Percentiles rank a stretch among this genome's conserved stretches.
phyloP scores from a whole-genome alignment of 78 protist genomes.

The Polysphondylium violaceum region DNA sequence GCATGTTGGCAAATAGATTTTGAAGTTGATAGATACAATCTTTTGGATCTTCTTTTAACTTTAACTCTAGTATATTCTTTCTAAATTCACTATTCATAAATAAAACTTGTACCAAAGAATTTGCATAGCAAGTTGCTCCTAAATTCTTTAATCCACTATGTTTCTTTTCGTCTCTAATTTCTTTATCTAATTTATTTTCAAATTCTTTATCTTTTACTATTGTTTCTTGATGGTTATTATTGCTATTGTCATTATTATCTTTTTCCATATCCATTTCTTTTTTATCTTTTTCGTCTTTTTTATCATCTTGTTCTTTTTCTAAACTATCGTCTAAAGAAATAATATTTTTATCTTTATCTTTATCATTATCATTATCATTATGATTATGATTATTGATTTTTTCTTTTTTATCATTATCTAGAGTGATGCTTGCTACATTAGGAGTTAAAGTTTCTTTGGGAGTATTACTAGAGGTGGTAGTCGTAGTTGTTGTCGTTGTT shows the following conservation, averaged over 20 bases:
- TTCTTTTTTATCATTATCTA: no score
- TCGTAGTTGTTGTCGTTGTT: no score
- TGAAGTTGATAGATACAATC: slow-evolving; percentile 29
- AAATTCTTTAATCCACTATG: slow-evolving; percentile 85
- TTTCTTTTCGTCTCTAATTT: neutral
- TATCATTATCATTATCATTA: no score
- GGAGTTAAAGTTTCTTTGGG: neutral
- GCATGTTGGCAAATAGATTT: slow-evolving; percentile 32
- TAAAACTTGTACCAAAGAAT: slow-evolving; percentile 85
- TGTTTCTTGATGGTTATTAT: neutral
- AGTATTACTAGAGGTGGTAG: no score
- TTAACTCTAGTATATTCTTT: neutral
- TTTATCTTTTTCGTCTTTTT: no score
- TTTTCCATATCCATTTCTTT: no score
- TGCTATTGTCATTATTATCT: neutral
- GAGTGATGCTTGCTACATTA: neutral
- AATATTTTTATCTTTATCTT: no score
- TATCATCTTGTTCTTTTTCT: no score
- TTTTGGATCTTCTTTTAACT: neutral
- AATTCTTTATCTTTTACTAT: neutral
- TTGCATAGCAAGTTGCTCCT: slow-evolving; percentile 93
- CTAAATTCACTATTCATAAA: slow-evolving; percentile 66
- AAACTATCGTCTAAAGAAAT: no score
- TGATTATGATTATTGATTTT: no score
- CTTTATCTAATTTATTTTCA: neutral